Conservation (phyloP, 2,329 filamentous ascomycete genomes). For the Fusarium pseudocircinatum region DNA sequence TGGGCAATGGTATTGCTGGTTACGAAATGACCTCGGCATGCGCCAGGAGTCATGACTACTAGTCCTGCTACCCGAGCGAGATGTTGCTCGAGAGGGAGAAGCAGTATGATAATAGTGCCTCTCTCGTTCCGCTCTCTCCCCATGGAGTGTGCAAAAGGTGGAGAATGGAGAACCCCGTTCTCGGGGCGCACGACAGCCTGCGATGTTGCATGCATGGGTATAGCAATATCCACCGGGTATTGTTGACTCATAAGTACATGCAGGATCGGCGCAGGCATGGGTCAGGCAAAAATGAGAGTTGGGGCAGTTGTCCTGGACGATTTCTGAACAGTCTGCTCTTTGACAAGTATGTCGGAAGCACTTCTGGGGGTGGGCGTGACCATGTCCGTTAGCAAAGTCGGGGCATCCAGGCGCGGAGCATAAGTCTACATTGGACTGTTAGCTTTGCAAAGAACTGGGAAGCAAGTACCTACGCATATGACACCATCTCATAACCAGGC, state of each 20-base stretch:
- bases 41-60: not conserved
- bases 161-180: not conserved
- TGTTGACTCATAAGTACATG: constrained; percentile 5
- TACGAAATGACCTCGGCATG: not conserved
- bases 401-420: constrained; percentile 11
- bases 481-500: constrained; percentile 11
- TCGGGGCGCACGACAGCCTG: not conserved
- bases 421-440: constrained; percentile 11
- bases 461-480: constrained; percentile 8
- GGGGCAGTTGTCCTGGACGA: not conserved
- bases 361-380: not conserved
- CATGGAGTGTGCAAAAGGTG: not conserved
- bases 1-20: not conserved
- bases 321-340: not conserved
- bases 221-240: constrained; percentile 6
- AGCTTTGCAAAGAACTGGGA: not conserved
- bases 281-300: constrained; percentile 9
- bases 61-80: not conserved
- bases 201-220: not conserved
- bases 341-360: constrained; percentile 6
- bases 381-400: not conserved
- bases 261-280: constrained; percentile 16
- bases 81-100: not conserved
- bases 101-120: accelerated
- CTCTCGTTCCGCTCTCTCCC: not conserved